Evolutionary conservation across 352 stramenopile species (phyloP), one percentile per base, ranked within the genome.

Genomic region (Phytophthora idaei): DNA sequence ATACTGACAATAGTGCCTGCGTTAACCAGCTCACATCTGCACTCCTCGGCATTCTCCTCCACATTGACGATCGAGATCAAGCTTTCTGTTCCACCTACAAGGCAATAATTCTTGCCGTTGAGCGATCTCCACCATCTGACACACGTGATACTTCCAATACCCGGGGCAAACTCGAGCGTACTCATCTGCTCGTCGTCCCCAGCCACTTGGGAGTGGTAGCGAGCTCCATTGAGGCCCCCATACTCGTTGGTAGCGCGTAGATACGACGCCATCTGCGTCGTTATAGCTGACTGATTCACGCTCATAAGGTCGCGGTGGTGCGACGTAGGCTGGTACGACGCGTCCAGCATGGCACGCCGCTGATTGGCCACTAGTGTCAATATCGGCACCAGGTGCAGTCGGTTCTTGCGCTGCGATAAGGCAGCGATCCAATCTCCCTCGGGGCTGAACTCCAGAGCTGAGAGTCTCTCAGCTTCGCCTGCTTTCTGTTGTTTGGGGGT

Each of bases 61-160:
- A 93, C 84, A 62, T 96, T 93, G 5, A 96, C 84, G 70, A 96
- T 84, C 10, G 89, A 96, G 17, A 96, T 89, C 21, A 96, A 71
- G 48, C 80, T 85, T 41, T 90, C 82, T 0, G 75, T 70, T n/a
- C 87, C 85, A 15, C 89, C 89, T 1, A 96, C 81, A 32, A 96
- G 85, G 53, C 81, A 89, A 54, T 96, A 96, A 70, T 94, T 93
- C 47, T 82, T 87, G 60, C 82, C 76, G 57, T 94, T 94, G 49
- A 94, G 81, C 29, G 79, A 85, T 45, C 85, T 80, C 88, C 88
- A 96, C 88, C 88, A 96, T 49, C 83, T 51, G 3, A 79, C 67
- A 62, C 85, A 94, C 61, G 80, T 90, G 55, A 90, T 78, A 0
- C 57, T 63, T 5, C 87, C 86, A 59, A 96, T 87, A 31, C 87